Percentiles rank a stretch among this genome's conserved stretches.
phyloP scores from a whole-genome alignment of 2,329 filamentous ascomycete genomes.

The Alternaria dauci region DNA sequence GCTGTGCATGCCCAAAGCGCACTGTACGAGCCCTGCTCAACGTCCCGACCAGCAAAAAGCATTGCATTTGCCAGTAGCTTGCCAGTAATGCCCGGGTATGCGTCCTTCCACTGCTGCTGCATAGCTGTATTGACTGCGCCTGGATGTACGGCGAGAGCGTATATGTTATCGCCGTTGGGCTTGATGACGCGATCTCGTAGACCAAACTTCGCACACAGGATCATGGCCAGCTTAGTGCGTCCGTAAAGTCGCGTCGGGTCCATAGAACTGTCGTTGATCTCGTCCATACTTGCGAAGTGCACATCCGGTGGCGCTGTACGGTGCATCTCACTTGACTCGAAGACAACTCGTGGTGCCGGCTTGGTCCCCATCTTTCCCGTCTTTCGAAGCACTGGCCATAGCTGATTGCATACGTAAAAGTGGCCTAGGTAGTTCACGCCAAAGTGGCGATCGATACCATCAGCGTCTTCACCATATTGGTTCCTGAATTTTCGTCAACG shows the following conservation, averaged over 20 bases:
- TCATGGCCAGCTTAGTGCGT: constrained; percentile 55
- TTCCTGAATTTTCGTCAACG: too few relatives aligned
- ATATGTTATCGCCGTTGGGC: constrained; percentile 53
- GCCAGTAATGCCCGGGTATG: constrained; percentile 55
- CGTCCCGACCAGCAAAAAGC: constrained; percentile 47
- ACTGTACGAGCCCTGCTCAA: constrained; percentile 57
- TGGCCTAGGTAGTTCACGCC: background rate
- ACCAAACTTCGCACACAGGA: constrained; percentile 55
- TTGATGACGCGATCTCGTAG: constrained; percentile 55
- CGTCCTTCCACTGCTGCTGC: constrained; percentile 59
- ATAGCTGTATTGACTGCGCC: constrained; percentile 55
- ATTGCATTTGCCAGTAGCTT: constrained; percentile 50
- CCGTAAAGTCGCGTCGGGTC: constrained; percentile 52
- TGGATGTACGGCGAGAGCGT: constrained; percentile 55
- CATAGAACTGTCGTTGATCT: constrained; percentile 54
- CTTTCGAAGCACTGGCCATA: background rate
- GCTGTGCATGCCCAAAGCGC: constrained; percentile 53
- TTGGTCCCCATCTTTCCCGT: constrained; percentile 17
- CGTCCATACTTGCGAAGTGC: constrained; percentile 53
- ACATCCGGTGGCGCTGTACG: constrained; percentile 45
- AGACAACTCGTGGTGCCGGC: constrained; percentile 53
- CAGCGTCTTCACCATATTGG: background rate
- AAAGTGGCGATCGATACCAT: background rate
- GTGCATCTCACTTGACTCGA: constrained; percentile 55
- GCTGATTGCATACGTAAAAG: background rate